These are phyloP conservation scores for Nothopassalora personata DNA, from an alignment of 2,329 filamentous ascomycete genomes.

Conservation along the genomic window DNA sequence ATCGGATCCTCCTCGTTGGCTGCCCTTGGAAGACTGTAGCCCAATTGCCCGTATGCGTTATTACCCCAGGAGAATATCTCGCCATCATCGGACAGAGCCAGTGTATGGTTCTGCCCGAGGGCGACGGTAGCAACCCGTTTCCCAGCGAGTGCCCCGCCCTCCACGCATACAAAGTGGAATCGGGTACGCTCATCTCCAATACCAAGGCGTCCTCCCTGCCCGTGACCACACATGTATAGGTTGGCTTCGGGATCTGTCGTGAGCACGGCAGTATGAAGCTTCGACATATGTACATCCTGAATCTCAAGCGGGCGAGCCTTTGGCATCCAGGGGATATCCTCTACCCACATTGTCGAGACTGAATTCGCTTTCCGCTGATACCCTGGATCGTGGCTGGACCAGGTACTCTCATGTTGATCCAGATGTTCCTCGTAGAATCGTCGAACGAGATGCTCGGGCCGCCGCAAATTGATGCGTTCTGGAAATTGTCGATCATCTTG, in stretches of 20 bases:
- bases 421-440: conserved; percentile 67
- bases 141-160: conserved; percentile 65
- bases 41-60: conserved; percentile 79
- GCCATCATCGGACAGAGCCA: conserved; percentile 80
- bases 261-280: conserved; percentile 82
- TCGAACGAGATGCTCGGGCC: conserved; percentile 71
- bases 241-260: conserved; percentile 86
- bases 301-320: conserved; percentile 67
- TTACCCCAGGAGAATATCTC: conserved; percentile 93
- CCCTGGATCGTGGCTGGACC: conserved; percentile 34
- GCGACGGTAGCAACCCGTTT: conserved; percentile 71
- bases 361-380: conserved; percentile 18
- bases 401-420: conserved; percentile 36
- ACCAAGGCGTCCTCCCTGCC: conserved; percentile 81
- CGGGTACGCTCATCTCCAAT: conserved; percentile 84
- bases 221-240: conserved; percentile 87
- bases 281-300: conserved; percentile 80
- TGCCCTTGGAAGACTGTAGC: conserved; percentile 69
- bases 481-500: conserved; percentile 92
- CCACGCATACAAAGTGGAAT: conserved; percentile 78
- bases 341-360: conserved; percentile 31
- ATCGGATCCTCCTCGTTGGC: conserved; percentile 76
- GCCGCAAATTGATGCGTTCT: conserved; percentile 70
- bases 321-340: conserved; percentile 66
- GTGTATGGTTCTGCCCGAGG: conserved; percentile 83